Evolutionary conservation across 805 yeast species (phyloP), one percentile per base, ranked within the genome.

Genomic region (Yamadazyma scolyti): DNA sequence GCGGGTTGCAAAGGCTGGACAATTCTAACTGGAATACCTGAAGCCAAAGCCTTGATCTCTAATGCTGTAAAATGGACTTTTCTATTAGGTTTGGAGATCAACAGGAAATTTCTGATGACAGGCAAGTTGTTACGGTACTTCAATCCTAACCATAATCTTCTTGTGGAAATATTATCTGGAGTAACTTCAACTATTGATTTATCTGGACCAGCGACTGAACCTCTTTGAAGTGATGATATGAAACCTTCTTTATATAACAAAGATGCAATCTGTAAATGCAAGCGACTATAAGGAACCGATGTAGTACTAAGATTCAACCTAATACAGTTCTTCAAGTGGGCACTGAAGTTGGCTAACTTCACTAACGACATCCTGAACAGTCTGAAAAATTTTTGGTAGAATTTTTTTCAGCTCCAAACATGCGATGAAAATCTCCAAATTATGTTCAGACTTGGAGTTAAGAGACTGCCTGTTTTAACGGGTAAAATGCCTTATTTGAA

Each of bases 191-290:
- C 77, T 1, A 89, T 82, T 2, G 64, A 65, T 26, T 64, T 53
- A 55, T 93, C 97, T 9, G 98, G 97, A 1, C 96, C 96, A 7
- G 72, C 54, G 2, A 75, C 65, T 6, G 90, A 82, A 3, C 98
- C 98, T 49, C 85, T 75, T 50, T 85, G 94, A 31, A 93, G 72
- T 2, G 88, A 75, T 1, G 88, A 74, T 25, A 93, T 65, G 54
- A 90, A 87, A 0, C 98, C 98, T 59, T 89, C 94, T 42, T 82
- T 83, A 64, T 90, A 86, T 22, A 93, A 73, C 20, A 88, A 90
- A 31, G 84, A 65, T 9, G 94, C 86, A 28, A 93, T 73, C 48
- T 83, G 87, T 33, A 93, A 68, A 56, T 90, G 95, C 46, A 87
- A 65, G 46, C 82, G 79, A 9, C 89, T 75, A 65, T 80, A 83